Percentiles rank a stretch among this genome's conserved stretches.
phyloP scores from a whole-genome alignment of 306 rosid genomes.

The Mimosa bimucronata region DNA sequence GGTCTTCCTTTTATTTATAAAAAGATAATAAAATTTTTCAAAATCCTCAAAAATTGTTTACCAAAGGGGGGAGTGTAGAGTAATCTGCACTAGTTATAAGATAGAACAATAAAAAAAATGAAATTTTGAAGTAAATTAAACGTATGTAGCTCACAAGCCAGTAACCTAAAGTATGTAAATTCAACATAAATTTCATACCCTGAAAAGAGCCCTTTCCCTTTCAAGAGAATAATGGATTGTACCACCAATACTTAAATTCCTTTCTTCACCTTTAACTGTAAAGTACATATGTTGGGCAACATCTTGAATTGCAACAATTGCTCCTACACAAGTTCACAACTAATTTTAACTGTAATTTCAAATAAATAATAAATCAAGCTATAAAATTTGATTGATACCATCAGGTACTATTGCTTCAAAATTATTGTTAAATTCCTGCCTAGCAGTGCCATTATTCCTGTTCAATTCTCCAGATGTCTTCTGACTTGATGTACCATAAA shows the following conservation, averaged over 20 bases:
- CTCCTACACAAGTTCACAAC: slow-evolving; percentile 61
- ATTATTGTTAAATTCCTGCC: slow-evolving; percentile 48
- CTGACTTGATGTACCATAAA: slow-evolving; percentile 57
- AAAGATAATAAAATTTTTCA: slow-evolving; percentile 24
- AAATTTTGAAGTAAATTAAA: neutral
- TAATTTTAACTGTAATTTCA: slow-evolving; percentile 45
- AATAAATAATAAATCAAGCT: slow-evolving; percentile 33
- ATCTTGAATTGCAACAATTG: slow-evolving; percentile 91
- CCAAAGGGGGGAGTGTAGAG: slow-evolving; percentile 8
- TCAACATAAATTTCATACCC: slow-evolving; percentile 54
- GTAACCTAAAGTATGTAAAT: neutral
- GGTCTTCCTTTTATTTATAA: slow-evolving; percentile 4
- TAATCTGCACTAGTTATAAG: slow-evolving; percentile 26
- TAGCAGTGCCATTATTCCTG: slow-evolving; percentile 43
- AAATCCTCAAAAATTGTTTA: slow-evolving; percentile 2
- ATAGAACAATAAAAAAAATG: slow-evolving; percentile 22
- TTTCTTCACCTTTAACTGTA: slow-evolving; percentile 72
- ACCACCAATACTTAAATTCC: slow-evolving; percentile 64
- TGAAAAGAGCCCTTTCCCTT: slow-evolving; percentile 92
- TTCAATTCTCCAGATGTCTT: slow-evolving; percentile 40
- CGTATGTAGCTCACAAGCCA: neutral
- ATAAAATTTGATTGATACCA: slow-evolving; percentile 55
- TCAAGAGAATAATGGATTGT: slow-evolving; percentile 84
- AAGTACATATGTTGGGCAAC: slow-evolving; percentile 84
- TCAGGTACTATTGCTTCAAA: slow-evolving; percentile 72